These are phyloP conservation scores for Hyaloscypha hepaticicola DNA, from an alignment of 495 filamentous ascomycete species.

Conservation along the genomic window DNA sequence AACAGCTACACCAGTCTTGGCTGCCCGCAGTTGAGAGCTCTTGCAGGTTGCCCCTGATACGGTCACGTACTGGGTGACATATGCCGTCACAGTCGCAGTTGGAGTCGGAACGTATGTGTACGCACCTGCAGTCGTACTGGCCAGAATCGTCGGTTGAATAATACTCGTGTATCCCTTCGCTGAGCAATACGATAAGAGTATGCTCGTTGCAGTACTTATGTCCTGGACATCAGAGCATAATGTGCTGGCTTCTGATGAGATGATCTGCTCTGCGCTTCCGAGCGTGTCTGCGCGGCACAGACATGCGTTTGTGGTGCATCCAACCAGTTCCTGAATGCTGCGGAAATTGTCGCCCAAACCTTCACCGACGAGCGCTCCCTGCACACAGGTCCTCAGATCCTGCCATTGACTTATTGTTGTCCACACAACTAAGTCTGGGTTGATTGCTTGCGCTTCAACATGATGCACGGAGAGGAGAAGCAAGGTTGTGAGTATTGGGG, in stretches of 20 bases:
- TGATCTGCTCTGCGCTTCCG: not conserved
- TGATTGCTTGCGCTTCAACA: slow-evolving; percentile 2
- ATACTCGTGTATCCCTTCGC: slow-evolving; percentile 11
- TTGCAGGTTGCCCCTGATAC: not conserved
- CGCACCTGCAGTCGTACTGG: slow-evolving; percentile 9
- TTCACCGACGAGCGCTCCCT: not conserved
- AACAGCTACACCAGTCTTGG: not conserved
- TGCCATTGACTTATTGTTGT: not conserved
- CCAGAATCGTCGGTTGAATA: slow-evolving; percentile 2
- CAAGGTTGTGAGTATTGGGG: too few species aligned
- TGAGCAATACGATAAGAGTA: slow-evolving; percentile 1
- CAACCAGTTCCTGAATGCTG: not conserved
- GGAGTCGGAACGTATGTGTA: not conserved
- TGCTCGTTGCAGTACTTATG: not conserved
- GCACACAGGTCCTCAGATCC: not conserved
- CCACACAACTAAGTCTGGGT: slow-evolving; percentile 4
- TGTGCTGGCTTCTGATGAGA: not conserved
- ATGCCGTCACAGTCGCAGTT: not conserved
- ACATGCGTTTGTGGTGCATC: slow-evolving; percentile 9
- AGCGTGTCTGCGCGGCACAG: slow-evolving; percentile 4
- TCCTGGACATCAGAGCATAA: slow-evolving; percentile 4
- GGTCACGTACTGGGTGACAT: slow-evolving; percentile 6
- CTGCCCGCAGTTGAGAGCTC: not conserved
- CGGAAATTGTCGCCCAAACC: not conserved
- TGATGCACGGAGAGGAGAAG: not conserved